Conservation (phyloP, 768 basidiomycete species). For the Cyclocybe aegerita region DNA sequence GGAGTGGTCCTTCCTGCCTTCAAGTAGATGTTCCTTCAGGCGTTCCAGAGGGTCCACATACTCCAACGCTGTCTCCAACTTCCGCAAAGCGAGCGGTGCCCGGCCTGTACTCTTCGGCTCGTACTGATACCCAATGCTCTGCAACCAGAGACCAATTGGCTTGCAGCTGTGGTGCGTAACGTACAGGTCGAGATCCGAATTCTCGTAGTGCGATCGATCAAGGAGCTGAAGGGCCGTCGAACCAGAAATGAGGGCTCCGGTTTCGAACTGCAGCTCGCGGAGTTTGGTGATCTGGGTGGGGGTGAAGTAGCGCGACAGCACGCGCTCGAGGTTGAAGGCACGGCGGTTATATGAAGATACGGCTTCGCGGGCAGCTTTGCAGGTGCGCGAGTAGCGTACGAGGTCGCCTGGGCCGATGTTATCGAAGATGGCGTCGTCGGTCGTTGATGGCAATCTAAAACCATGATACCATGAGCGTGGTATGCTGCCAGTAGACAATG, state of each 20-base stretch:
- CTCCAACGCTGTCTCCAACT: not conserved
- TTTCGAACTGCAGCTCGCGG: not conserved
- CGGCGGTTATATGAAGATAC: conserved; percentile 7
- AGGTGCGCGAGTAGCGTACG: conserved; percentile 18
- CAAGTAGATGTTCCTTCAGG: not conserved
- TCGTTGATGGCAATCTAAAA: conserved; percentile 9
- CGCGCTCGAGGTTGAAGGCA: not conserved
- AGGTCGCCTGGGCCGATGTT: conserved; percentile 24
- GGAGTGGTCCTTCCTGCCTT: too few species aligned
- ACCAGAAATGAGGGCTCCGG: conserved; percentile 11
- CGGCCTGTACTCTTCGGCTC: not conserved
- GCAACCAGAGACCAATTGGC: conserved; percentile 34
- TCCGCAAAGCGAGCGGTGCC: not conserved
- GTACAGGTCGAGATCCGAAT: conserved; percentile 17
- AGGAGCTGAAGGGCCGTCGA: conserved; percentile 10
- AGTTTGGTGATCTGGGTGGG: conserved; percentile 11
- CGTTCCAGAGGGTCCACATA: not conserved
- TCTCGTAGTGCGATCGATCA: conserved; percentile 5
- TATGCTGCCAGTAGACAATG: too few species aligned
- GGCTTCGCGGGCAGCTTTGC: conserved; percentile 6
- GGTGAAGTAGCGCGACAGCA: conserved; percentile 19
- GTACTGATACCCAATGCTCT: conserved; percentile 16
- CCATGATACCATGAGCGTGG: too few species aligned
- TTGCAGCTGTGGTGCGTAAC: conserved; percentile 26
- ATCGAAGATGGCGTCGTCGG: conserved; percentile 8